phyloP scores from a whole-genome alignment of 108 stramenopile species.

The Skeletonema potamos region DNA sequence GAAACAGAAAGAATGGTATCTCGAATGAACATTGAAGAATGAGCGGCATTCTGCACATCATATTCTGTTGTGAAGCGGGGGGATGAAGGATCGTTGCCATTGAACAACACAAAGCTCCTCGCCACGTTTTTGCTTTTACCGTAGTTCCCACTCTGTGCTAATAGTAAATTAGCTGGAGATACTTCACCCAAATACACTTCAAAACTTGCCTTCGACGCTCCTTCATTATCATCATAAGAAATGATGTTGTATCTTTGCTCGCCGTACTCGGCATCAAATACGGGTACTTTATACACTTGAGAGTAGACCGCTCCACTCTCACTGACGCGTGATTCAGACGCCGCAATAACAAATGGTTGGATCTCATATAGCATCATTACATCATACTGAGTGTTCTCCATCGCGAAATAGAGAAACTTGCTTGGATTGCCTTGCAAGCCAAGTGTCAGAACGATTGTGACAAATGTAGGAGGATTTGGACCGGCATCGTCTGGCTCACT shows the following conservation, averaged over 20 bases:
- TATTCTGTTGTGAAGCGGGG: background rate
- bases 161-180: constrained; percentile 19
- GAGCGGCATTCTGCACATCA: background rate
- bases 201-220: constrained; percentile 19
- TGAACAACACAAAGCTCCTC: constrained; percentile 38
- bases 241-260: constrained; percentile 38
- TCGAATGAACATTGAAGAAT: background rate
- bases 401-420: constrained; percentile 21
- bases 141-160: constrained; percentile 34
- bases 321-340: constrained; percentile 6
- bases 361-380: constrained; percentile 37
- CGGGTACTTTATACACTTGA: constrained; percentile 27
- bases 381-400: constrained; percentile 37
- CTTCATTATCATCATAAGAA: constrained; percentile 35
- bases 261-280: constrained; percentile 39
- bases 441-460: constrained; percentile 34
- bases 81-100: background rate
- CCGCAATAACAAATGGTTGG: constrained; percentile 17
- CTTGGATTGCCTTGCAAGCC: constrained; percentile 30
- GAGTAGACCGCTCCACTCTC: constrained; percentile 6
- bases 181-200: constrained; percentile 39
- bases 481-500: background rate
- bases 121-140: constrained; percentile 28
- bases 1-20: background rate
- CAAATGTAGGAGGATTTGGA: constrained; percentile 4